Evolutionary conservation across 345 rosid genomes (phyloP).

Genomic region (Eucalyptus tenuipes): DNA sequence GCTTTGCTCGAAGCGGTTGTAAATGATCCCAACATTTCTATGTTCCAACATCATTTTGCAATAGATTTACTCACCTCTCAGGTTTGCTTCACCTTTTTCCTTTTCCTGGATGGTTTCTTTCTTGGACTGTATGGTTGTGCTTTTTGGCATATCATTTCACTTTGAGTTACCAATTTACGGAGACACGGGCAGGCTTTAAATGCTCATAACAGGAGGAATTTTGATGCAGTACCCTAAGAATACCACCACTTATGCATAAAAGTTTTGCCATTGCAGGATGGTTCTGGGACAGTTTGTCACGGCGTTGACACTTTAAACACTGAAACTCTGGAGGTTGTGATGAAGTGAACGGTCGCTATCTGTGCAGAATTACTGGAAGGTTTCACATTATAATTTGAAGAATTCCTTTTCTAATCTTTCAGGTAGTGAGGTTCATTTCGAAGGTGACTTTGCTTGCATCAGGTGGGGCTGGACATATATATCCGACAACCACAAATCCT

Average conservation of each 20-base stretch:
- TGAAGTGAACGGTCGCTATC: not conserved
- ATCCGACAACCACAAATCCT: conserved; percentile 92
- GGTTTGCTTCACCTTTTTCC: conserved; percentile 14
- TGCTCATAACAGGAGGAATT: not conserved
- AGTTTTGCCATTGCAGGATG: conserved; percentile 42
- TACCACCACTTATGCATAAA: not conserved
- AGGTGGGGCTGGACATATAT: conserved; percentile 97
- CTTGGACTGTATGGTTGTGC: not conserved
- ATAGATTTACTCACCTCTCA: conserved; percentile 86
- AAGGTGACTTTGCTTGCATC: conserved; percentile 95
- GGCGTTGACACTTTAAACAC: conserved; percentile 87
- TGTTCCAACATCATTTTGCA: conserved; percentile 86
- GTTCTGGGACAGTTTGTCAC: conserved; percentile 58
- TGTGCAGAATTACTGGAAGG: not conserved
- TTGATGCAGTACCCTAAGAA: not conserved
- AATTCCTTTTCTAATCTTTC: not conserved
- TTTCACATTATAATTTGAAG: not conserved
- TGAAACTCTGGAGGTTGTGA: conserved; percentile 70
- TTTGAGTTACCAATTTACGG: not conserved
- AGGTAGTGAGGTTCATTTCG: conserved; percentile 84
- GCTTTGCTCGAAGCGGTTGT: conserved; percentile 77
- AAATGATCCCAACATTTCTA: conserved; percentile 61
- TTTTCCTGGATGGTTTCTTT: not conserved
- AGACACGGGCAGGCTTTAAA: not conserved
- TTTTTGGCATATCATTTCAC: not conserved